Conservation (phyloP, 2,329 filamentous ascomycete species). For the Thermoascus crustaceus region DNA sequence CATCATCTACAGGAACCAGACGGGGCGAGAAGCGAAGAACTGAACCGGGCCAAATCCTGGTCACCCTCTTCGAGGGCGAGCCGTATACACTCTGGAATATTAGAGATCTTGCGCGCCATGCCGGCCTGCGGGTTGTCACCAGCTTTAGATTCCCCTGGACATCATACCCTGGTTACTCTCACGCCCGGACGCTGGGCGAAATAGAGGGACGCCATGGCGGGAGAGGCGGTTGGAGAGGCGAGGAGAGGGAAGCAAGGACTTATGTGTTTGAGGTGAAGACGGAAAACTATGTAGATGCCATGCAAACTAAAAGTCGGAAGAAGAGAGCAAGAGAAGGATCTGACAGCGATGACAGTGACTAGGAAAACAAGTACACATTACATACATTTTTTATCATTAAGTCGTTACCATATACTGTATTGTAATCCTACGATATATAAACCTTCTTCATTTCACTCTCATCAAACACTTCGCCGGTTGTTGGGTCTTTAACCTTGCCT, state of each 20-base stretch:
- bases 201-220: constrained; percentile 32
- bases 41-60: constrained; percentile 53
- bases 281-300: constrained; percentile 16
- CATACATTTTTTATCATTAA: background rate
- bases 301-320: constrained; percentile 15
- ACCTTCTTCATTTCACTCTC: constrained; percentile 68
- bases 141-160: constrained; percentile 42
- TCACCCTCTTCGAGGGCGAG: constrained; percentile 87
- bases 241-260: constrained; percentile 39
- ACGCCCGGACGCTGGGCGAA: constrained; percentile 40
- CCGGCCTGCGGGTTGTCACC: constrained; percentile 37
- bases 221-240: constrained; percentile 40
- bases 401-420: background rate
- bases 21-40: constrained; percentile 10
- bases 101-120: constrained; percentile 71
- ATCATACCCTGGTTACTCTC: constrained; percentile 40
- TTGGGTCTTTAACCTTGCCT: constrained; percentile 67
- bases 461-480: constrained; percentile 61
- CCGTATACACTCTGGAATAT: constrained; percentile 97
- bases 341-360: constrained; percentile 27
- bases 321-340: constrained; percentile 25
- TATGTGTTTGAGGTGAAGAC: constrained; percentile 39
- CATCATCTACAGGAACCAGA: constrained; percentile 9
- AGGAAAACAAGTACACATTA: constrained; percentile 5
- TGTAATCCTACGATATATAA: constrained; percentile 61